Percentiles rank a stretch among this genome's conserved stretches.
Evolutionary conservation across 108 stramenopile species (phyloP).

Genomic region (Cyclotella kingstonii): DNA sequence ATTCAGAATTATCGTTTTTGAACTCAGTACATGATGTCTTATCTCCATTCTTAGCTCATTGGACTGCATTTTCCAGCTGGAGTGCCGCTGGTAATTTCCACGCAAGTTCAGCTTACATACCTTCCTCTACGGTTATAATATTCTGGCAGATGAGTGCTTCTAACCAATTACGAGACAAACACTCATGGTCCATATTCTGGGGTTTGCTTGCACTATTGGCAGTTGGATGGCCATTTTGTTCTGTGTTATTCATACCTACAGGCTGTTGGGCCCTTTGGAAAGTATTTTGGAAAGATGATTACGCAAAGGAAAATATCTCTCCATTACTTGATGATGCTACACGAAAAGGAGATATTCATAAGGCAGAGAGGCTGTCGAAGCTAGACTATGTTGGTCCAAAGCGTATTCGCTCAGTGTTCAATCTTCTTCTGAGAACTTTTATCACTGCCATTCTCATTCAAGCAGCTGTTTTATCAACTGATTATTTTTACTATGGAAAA

Average conservation of each 20-base stretch:
- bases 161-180: slow-evolving; percentile 43
- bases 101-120: slow-evolving; percentile 79
- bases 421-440: slow-evolving; percentile 23
- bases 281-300: background rate
- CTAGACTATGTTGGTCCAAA: background rate
- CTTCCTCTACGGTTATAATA: slow-evolving; percentile 69
- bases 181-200: slow-evolving; percentile 53
- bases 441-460: slow-evolving; percentile 49
- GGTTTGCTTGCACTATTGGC: slow-evolving; percentile 78
- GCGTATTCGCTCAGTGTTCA: slow-evolving; percentile 1
- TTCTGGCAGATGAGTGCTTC: slow-evolving; percentile 55
- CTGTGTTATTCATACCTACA: slow-evolving; percentile 86
- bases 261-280: slow-evolving; percentile 69
- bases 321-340: too few species aligned
- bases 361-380: background rate
- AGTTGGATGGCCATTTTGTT: slow-evolving; percentile 98
- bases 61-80: slow-evolving; percentile 58
- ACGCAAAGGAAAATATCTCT: background rate
- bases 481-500: slow-evolving; percentile 58
- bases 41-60: slow-evolving; percentile 9
- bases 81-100: slow-evolving; percentile 78
- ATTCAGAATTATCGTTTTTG: slow-evolving; percentile 37
- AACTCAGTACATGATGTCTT: slow-evolving; percentile 15
- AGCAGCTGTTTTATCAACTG: slow-evolving; percentile 55
- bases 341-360: too few species aligned